Evolutionary conservation across 1,284 basidiomycete genomes (phyloP).

Genomic region (Rhodotorula sp.): DNA sequence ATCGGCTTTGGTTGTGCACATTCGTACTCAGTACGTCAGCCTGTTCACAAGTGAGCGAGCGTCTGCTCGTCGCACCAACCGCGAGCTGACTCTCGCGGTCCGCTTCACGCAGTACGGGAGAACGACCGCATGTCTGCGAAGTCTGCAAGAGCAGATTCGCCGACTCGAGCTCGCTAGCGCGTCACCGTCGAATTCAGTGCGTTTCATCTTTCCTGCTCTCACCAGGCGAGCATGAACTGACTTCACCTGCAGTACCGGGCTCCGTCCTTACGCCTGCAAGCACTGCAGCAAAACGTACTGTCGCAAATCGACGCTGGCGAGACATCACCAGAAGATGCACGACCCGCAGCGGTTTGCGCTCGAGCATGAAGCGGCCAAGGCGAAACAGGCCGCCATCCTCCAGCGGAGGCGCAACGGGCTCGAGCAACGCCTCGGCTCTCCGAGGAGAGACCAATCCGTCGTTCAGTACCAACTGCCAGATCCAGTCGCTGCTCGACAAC

Average conservation of each 20-base stretch:
- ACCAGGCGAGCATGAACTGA: too few relatives aligned
- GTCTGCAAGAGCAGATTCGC: background rate
- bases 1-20: slow-evolving; percentile 3
- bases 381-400: too few relatives aligned
- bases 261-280: too few relatives aligned
- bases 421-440: too few relatives aligned
- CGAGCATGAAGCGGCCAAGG: too few relatives aligned
- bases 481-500: too few relatives aligned
- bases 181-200: background rate
- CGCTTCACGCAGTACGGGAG: background rate
- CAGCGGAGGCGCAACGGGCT: too few relatives aligned
- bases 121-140: background rate
- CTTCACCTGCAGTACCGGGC: background rate
- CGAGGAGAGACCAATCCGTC: too few relatives aligned
- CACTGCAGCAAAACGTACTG: too few relatives aligned
- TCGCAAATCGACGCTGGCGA: too few relatives aligned
- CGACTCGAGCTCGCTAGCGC: background rate
- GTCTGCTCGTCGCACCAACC: background rate
- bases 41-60: background rate
- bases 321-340: background rate
- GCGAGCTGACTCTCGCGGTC: background rate
- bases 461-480: too few relatives aligned
- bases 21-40: background rate
- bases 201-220: background rate
- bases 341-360: slow-evolving; percentile 45